Percentiles rank a stretch among this genome's conserved stretches.
These are phyloP conservation scores for Macrophomina phaseolina DNA, from an alignment of 2,329 filamentous ascomycete genomes.

Conservation along the genomic window DNA sequence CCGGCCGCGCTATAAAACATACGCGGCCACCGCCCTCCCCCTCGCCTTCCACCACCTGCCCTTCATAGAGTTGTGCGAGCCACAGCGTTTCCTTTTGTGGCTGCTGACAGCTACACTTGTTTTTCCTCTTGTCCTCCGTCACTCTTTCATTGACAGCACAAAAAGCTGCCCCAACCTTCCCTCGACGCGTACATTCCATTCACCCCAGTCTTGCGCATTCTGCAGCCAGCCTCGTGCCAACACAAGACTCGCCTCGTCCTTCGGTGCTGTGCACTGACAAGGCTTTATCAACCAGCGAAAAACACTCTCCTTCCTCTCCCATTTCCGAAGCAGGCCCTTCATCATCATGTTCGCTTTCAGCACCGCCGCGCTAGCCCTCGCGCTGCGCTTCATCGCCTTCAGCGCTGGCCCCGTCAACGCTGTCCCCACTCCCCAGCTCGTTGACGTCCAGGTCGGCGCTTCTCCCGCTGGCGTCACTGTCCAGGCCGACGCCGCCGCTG, in stretches of 20 bases:
- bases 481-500: slow-evolving; percentile 31
- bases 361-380: slow-evolving; percentile 44
- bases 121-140: slow-evolving; percentile 23
- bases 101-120: slow-evolving; percentile 7
- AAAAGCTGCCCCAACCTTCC: slow-evolving; percentile 19
- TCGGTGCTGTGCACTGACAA: slow-evolving; percentile 28
- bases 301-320: slow-evolving; percentile 19
- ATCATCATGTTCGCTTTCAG: slow-evolving; percentile 48
- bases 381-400: slow-evolving; percentile 41
- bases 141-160: slow-evolving; percentile 10
- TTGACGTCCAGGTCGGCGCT: slow-evolving; percentile 15
- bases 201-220: slow-evolving; percentile 16
- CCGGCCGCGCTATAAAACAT: slow-evolving; percentile 14
- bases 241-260: slow-evolving; percentile 8
- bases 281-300: slow-evolving; percentile 21
- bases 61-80: slow-evolving; percentile 17
- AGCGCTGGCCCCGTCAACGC: slow-evolving; percentile 31
- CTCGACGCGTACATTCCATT: slow-evolving; percentile 25
- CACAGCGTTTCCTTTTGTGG: slow-evolving; percentile 26
- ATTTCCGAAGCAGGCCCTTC: slow-evolving; percentile 30
- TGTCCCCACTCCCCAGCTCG: slow-evolving; percentile 27
- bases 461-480: slow-evolving; percentile 37
- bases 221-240: slow-evolving; percentile 22
- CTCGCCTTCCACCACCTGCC: slow-evolving; percentile 19
- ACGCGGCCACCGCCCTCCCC: slow-evolving; percentile 22